Base-by-base conservation (phyloP, 495 filamentous ascomycete species). In the Cudoniella acicularis region DNA sequence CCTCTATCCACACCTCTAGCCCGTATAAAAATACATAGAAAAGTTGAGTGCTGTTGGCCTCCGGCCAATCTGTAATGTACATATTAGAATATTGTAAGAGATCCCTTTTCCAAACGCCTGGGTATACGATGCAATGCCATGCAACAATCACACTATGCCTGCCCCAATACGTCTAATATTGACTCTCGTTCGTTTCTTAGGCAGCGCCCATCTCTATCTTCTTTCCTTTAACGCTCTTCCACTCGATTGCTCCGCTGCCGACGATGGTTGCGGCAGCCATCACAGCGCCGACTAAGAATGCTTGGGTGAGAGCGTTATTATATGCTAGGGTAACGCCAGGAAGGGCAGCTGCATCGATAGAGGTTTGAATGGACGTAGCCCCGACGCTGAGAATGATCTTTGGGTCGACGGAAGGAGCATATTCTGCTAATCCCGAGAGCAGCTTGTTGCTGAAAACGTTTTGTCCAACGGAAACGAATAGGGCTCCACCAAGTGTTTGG, bases 151-250 rank as follows among this genome's bases (percentile, higher is more conserved):
- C 30, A 36, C 6, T 6, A 36, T 36, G 30, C 30, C 30, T 6
- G 13, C 4, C 30, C 30, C 30, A 36, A 36, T 36, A 36, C 13
- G 30, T 36, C 6, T 47, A 47, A 47, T 4, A 47, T 17, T 4
- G n/a, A n/a, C n/a, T n/a, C n/a, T 47, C 13, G 13, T 4, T 4
- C 4, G 16, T 8, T 47, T 21, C 43, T 36, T 30, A 83, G n/a
- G 77, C 84, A 47, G 78, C 72, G 10, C 71, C 75, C 65, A 79
- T 73, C 68, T 89, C 87, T 53, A 91, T 76, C 59, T 88, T 88
- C 82, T 89, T 92, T 1, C 88, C 90, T 77, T 92, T 93, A 18
- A 96, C 89, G 42, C 81, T 87, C 64, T 80, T 82, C 92, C 91
- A 96, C 72, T 94, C 83, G 9, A 92, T 75, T 3, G 78, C 73